These are phyloP conservation scores for Wallacemonas sp. DNA, from an alignment of 208 protist genomes.

Conservation along the genomic window DNA sequence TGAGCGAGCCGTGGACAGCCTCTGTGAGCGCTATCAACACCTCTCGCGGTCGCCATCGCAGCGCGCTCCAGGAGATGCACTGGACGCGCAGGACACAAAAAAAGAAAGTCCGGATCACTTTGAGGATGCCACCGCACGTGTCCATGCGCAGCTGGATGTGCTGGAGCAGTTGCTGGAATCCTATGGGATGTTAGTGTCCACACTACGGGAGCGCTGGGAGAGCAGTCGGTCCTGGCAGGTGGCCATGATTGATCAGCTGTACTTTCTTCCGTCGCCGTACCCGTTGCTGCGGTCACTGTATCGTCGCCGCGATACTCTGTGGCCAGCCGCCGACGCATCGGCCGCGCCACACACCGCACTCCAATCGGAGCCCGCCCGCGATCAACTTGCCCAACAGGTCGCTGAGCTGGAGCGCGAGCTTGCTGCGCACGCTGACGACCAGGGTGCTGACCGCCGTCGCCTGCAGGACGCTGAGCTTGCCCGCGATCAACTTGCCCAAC, in stretches of 20 bases:
- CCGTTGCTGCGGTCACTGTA: slow-evolving; percentile 9
- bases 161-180: not conserved
- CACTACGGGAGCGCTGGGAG: not conserved
- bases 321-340: not conserved
- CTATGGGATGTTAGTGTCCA: not conserved
- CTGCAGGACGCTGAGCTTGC: slow-evolving; percentile 10
- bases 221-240: not conserved
- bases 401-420: slow-evolving; percentile 10
- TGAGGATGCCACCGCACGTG: not conserved
- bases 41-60: not conserved
- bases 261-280: slow-evolving; percentile 8
- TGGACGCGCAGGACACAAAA: not conserved
- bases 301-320: slow-evolving; percentile 2
- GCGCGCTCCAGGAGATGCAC: not conserved
- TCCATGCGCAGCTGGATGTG: slow-evolving; percentile 7
- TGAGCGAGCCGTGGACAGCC: not conserved
- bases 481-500: not conserved
- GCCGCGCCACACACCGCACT: no score
- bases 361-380: no score
- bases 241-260: slow-evolving; percentile 1
- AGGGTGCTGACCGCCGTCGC: not conserved
- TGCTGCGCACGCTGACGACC: not conserved
- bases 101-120: not conserved
- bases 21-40: not conserved
- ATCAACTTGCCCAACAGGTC: not conserved